Evolutionary conservation across 768 basidiomycete species (phyloP), one percentile per base, ranked within the genome.

Genomic region (Suillus discolor): DNA sequence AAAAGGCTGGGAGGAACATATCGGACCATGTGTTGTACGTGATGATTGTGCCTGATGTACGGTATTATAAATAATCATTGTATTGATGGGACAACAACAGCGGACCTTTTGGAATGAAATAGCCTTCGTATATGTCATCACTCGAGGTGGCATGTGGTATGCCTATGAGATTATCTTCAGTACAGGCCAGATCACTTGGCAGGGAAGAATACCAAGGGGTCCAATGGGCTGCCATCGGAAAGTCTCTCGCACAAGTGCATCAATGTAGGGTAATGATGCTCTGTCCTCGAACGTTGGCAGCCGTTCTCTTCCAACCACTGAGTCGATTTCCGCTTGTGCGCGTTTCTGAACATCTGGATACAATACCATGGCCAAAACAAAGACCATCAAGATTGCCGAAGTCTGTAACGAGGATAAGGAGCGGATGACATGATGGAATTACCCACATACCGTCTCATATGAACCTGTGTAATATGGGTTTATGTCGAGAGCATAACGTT

Each of bases 301-400:
- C 12, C 70, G 57, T 23, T 70, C 67, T 25, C 44, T 53, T 16
- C 75, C 73, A 13, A 73, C 57, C 38, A 72, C 66, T 0, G 66
- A 61, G 47, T 75, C 71, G 13, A 75, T 65, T 57, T 75, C 71
- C 39, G 61, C 64, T 49, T 71, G 71, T 18, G 66, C 67, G 6
- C 66, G 61, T 42, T 44, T 38, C 60, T 51, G 71, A 39, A 63
- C 70, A 34, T 66, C 70, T 18, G 64, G 68, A 63, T 66, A 62
- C 36, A 66, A 61, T 31, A 68, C 72, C 71, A 62, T 71, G 38
- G 69, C 71, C 42, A 68, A 65, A 20, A 68, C 42, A 63, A 66
- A 70, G 41, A 47, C 59, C 61, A 51, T 66, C 39, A 71, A 51
- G 2, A 38, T 9, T 7, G 66, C 5, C 18, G 16, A 42, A 15